Percentiles rank a stretch among this genome's conserved stretches.
phyloP scores from a whole-genome alignment of 192 early-diverging fungal species.

The Dimargaris xerosporica region DNA sequence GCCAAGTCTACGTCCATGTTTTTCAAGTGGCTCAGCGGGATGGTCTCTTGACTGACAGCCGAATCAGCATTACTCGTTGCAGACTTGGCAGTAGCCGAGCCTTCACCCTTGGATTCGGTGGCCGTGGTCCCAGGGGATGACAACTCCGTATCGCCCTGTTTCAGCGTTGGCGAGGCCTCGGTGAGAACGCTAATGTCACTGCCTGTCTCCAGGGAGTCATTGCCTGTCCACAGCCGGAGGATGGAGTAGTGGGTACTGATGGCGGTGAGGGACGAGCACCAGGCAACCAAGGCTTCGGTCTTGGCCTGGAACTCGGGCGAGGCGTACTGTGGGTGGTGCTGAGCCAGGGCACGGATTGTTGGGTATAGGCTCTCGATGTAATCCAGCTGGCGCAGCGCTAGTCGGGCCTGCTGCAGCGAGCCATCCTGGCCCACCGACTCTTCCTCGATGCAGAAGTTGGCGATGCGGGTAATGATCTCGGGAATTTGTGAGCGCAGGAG shows the following conservation, averaged over 20 bases:
- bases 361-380: slow-evolving; percentile 65
- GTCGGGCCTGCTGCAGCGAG: slow-evolving; percentile 44
- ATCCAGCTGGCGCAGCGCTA: slow-evolving; percentile 59
- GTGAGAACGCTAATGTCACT: not conserved
- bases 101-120: not conserved
- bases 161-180: not conserved
- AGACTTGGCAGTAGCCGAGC: not conserved
- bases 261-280: slow-evolving; percentile 54
- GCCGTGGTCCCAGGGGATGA: not conserved
- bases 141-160: not conserved
- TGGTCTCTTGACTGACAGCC: not conserved
- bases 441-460: slow-evolving; percentile 40
- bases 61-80: not conserved
- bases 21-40: not conserved
- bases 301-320: slow-evolving; percentile 48
- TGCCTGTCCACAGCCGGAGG: slow-evolving; percentile 71
- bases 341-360: slow-evolving; percentile 38
- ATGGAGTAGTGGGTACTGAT: slow-evolving; percentile 57
- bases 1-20: not conserved
- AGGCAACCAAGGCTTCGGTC: slow-evolving; percentile 57
- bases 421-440: slow-evolving; percentile 17
- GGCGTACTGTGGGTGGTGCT: slow-evolving; percentile 51
- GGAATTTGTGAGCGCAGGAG: slow-evolving; percentile 44
- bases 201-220: slow-evolving; percentile 13
- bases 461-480: slow-evolving; percentile 35